Evolutionary conservation across 441 rosid genomes (phyloP), one percentile per base, ranked within the genome.

Genomic region (Mallotus japonicus): DNA sequence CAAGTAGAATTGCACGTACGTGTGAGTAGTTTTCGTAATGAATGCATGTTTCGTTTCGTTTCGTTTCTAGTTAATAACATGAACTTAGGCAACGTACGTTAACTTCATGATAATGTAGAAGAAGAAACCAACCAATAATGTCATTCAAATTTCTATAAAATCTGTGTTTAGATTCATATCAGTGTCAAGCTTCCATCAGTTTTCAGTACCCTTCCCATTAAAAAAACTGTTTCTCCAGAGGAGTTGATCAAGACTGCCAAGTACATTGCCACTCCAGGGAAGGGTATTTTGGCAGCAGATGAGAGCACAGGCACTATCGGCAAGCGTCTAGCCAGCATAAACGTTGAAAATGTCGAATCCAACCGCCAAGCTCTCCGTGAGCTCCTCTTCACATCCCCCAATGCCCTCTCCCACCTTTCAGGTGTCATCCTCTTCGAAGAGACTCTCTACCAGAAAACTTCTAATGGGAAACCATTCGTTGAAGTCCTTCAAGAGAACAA

Each of bases 261-360:
- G 87, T 87, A 86, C 87, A 95, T 95, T 28, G 97, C 97, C 73
- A 87, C 95, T 0, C 96, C 97, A 0, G 99, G 99, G 50, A 95
- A 92, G 71, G 99, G 97, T 2, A 95, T 95, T 69, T 76, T 95
- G 80, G 99, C 99, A 0, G 97, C 99, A 2, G 99, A 95, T 40
- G 97, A 95, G 86, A 95, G 97, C 83, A 95, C 97, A 0, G 99
- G 99, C 76, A 95, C 99, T 76, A 92, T 95, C 0, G 99, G 99
- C 51, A 95, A 95, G 87, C 94, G 99, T 59, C 85, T 92, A 6
- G 68, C 97, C 19, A 81, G 99, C 86, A 91, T 95, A 74, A 92
- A 85, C 61, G 95, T 95, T 2, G 97, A 95, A 79, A 95, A 95
- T 75, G 81, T 89, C 2, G 97, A 92, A 81, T 86, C 97, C 61